phyloP scores from a whole-genome alignment of 2,329 filamentous ascomycete genomes.

The Allantophomopsis lycopodina region DNA sequence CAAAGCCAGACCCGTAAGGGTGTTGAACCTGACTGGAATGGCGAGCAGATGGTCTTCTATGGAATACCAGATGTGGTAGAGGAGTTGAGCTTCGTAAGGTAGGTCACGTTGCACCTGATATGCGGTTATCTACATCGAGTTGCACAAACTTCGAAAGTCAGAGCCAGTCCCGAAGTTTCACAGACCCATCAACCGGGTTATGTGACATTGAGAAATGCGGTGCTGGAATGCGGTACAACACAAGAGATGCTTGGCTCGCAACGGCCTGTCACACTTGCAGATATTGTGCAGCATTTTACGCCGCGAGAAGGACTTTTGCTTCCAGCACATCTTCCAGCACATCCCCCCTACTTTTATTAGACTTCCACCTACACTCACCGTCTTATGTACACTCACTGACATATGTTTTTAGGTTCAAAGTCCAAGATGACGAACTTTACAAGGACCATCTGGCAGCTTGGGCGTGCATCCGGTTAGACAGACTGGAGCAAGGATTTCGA shows the following conservation, averaged over 20 bases:
- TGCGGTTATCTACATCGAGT: too few relatives aligned
- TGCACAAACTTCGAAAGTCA: neutral
- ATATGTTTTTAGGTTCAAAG: conserved; percentile 42
- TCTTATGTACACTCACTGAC: too few relatives aligned
- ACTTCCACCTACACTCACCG: neutral
- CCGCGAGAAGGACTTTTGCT: too few relatives aligned
- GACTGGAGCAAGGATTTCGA: conserved; percentile 61
- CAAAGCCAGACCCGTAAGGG: conserved; percentile 40
- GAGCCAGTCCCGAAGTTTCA: neutral
- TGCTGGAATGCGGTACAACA: too few relatives aligned
- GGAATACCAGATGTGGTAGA: conserved; percentile 45
- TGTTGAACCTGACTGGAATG: conserved; percentile 49
- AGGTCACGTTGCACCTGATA: conserved; percentile 19
- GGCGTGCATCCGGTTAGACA: conserved; percentile 78
- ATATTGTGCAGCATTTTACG: too few relatives aligned
- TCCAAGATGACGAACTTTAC: conserved; percentile 76
- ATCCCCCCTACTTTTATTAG: neutral
- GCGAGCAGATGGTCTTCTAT: conserved; percentile 42
- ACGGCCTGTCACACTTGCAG: too few relatives aligned
- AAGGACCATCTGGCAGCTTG: conserved; percentile 72
- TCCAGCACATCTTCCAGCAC: too few relatives aligned
- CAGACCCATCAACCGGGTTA: neutral
- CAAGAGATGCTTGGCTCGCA: too few relatives aligned
- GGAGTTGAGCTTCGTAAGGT: conserved; percentile 62
- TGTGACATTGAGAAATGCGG: too few relatives aligned